phyloP scores from a whole-genome alignment of 139 green algal genomes.

The Zygnema cylindricum region DNA sequence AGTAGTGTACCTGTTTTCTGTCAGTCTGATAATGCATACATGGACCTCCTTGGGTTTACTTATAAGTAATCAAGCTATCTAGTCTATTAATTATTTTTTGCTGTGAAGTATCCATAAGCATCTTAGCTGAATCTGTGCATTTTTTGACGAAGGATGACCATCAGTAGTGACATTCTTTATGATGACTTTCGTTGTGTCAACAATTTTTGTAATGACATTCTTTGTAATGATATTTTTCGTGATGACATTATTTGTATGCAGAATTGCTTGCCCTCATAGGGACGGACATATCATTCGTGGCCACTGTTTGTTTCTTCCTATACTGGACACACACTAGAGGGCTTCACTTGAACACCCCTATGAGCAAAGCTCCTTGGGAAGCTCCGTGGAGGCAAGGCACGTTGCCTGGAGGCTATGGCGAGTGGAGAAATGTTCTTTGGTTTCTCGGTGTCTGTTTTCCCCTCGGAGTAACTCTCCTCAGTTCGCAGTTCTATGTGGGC shows the following conservation, averaged over 20 bases:
- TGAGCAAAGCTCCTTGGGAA: not conserved
- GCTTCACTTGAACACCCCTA: not conserved
- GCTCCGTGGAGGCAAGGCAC: not conserved
- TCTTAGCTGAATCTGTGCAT: not conserved
- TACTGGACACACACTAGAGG: not conserved
- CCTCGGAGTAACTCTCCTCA: not conserved
- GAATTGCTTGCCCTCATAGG: not conserved
- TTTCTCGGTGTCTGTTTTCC: slow-evolving; percentile 11
- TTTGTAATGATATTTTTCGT: too few relatives aligned
- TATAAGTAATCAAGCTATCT: too few relatives aligned
- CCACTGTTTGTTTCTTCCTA: not conserved
- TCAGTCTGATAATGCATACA: too few relatives aligned
- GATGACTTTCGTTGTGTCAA: too few relatives aligned
- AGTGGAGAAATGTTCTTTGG: not conserved
- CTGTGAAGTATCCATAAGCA: not conserved
- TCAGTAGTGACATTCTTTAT: too few relatives aligned
- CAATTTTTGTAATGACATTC: too few relatives aligned
- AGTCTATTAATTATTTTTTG: not conserved
- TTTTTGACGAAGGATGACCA: too few relatives aligned
- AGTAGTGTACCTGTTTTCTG: too few relatives aligned
- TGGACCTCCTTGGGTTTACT: too few relatives aligned
- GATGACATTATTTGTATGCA: not conserved
- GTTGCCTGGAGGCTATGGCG: not conserved
- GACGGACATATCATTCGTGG: slow-evolving; percentile 14
- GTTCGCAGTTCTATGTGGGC: not conserved